Percentiles rank a stretch among this genome's conserved stretches.
These are phyloP conservation scores for Aspergillus costaricaensis DNA, from an alignment of 2,329 filamentous ascomycete species.

Conservation along the genomic window DNA sequence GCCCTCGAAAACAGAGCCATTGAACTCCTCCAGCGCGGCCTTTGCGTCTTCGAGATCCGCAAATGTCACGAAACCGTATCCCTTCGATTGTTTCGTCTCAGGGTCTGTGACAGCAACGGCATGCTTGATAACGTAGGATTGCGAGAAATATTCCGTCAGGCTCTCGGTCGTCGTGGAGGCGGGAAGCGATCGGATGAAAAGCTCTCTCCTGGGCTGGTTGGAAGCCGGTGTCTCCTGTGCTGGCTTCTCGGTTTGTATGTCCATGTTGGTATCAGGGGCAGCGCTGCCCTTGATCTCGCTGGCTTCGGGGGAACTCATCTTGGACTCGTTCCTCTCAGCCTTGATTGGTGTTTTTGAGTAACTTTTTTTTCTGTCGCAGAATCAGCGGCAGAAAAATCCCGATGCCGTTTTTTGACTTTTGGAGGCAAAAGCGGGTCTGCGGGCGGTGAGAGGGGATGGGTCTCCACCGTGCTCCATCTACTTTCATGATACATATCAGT, in stretches of 20 bases:
- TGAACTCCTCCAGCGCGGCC: conserved; percentile 76
- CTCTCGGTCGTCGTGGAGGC: conserved; percentile 75
- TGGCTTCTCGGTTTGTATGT: conserved; percentile 25
- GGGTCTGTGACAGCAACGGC: conserved; percentile 89
- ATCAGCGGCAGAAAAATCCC: conserved; percentile 40
- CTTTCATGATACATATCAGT: not conserved
- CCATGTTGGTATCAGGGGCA: conserved; percentile 20
- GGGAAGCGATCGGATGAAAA: conserved; percentile 90
- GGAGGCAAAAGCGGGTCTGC: conserved; percentile 19
- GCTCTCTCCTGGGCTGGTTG: conserved; percentile 58
- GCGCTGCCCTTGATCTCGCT: conserved; percentile 15
- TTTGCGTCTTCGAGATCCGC: conserved; percentile 89
- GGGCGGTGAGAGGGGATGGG: conserved; percentile 24
- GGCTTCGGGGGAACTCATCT: conserved; percentile 38
- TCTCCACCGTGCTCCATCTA: not conserved
- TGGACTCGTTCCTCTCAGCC: conserved; percentile 28
- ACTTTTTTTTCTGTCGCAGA: conserved; percentile 29
- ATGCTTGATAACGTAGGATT: conserved; percentile 93
- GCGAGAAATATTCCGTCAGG: conserved; percentile 86
- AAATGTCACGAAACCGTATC: conserved; percentile 96
- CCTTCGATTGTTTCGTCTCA: conserved; percentile 81
- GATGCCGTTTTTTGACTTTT: conserved; percentile 11
- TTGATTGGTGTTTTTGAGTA: conserved; percentile 10
- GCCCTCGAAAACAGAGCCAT: conserved; percentile 75
- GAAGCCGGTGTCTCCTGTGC: conserved; percentile 24